phyloP scores from a whole-genome alignment of 495 filamentous ascomycete species.

The Aspergillus steynii region DNA sequence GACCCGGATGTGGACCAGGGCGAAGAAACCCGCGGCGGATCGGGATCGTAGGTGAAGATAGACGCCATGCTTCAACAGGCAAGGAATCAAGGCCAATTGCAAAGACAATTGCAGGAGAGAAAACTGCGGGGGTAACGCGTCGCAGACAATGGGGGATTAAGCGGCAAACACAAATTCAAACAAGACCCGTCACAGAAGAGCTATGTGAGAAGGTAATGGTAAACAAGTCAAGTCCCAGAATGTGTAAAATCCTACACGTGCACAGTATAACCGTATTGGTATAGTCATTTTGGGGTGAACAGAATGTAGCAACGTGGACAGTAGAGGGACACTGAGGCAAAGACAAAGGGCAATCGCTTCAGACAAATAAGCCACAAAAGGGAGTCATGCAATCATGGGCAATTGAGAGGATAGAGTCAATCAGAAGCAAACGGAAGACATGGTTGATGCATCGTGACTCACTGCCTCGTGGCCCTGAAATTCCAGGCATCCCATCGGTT shows the following conservation, averaged over 20 bases:
- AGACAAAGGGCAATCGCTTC: neutral
- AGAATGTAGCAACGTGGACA: neutral
- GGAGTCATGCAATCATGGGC: conserved; percentile 6
- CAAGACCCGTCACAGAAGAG: neutral
- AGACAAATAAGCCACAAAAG: neutral
- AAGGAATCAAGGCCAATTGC: neutral
- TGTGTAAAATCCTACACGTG: conserved; percentile 11
- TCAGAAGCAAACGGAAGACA: conserved; percentile 11
- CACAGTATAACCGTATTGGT: conserved; percentile 13
- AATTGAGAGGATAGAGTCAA: conserved; percentile 1
- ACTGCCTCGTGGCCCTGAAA: conserved; percentile 2
- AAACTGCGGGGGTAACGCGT: neutral
- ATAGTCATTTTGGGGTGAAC: conserved; percentile 24
- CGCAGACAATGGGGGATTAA: neutral
- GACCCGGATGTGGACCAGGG: conserved; percentile 71
- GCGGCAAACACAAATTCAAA: conserved; percentile 2
- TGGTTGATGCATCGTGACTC: conserved; percentile 19
- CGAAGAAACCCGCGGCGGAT: conserved; percentile 82
- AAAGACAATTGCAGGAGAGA: neutral
- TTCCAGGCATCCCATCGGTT: neutral
- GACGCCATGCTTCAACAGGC: conserved; percentile 69
- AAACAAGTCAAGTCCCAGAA: conserved; percentile 5
- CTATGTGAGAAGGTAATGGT: conserved; percentile 11
- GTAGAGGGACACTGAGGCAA: neutral
- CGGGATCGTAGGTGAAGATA: conserved; percentile 91